Base-by-base conservation (phyloP, 2,329 filamentous ascomycete species). In the Pseudodiploospora longispora region DNA sequence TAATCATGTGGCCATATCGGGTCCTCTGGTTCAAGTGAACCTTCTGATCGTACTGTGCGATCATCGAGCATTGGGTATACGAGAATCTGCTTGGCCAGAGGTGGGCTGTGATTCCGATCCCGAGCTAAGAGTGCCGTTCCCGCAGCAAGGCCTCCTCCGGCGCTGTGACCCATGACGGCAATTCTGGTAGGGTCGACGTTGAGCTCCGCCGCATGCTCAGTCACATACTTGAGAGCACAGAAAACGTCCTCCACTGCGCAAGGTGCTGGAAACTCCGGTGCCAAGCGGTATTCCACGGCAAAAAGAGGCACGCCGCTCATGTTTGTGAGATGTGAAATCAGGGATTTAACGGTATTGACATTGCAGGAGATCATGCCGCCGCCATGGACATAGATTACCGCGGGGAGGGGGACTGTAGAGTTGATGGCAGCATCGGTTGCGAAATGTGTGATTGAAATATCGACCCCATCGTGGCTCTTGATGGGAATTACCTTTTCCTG, bases 271-370 rank as follows among this genome's bases (percentile, higher is more conserved):
- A 64, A 46, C 46, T 73, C 70, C 0, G 70, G 70, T 0, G 68
- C 63, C 1, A 69, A 57, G 2, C 69, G 61, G 52, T 70, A 73
- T 19, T 70, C 64, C 12, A 70, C 54, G 0, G 57, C 57, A 36
- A 68, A 58, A 30, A 66, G 53, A 5, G 60, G 61, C 1, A 70
- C 54, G 2, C 60, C 56, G 40, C 9, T 9, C 9, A 34, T 34
- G 32, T 19, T 19, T 19, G 19, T 19, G 32, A 34, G 32, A 34
- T 12, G 12, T 34, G 32, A 9, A 34, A 34, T 34, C 8, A 34
- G 32, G 9, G 8, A 9, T 12, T 34, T 12, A 34, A 9, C 8
- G 8, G 32, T 9, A 9, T 34, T 12, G 12, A 34, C 12, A 34
- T 9, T 9, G 32, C 12, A 12, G 12, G 12, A 9, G 12, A 34